Percentiles rank a stretch among this genome's conserved stretches.
phyloP scores from a whole-genome alignment of 108 stramenopile genomes.

The Ochromonas danica region DNA sequence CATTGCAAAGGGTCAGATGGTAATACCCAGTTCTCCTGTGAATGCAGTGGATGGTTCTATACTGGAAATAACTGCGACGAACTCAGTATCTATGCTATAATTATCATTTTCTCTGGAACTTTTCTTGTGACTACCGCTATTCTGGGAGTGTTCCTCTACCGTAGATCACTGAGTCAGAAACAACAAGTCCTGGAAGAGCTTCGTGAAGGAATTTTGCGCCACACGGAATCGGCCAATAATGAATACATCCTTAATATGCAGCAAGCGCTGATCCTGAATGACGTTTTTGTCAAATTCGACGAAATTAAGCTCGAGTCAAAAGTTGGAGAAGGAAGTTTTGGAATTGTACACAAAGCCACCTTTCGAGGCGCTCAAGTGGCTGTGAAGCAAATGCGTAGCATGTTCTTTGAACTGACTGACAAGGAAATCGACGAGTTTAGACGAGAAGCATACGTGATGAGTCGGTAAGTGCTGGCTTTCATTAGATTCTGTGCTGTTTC shows the following conservation, averaged over 20 bases:
- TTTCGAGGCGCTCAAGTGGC: constrained; percentile 35
- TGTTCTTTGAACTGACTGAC: constrained; percentile 32
- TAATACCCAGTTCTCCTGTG: neutral
- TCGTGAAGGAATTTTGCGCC: neutral
- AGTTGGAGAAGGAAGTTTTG: constrained; percentile 30
- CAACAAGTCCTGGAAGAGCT: constrained; percentile 9
- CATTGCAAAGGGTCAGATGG: neutral
- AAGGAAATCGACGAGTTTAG: constrained; percentile 35
- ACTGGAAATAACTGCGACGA: neutral
- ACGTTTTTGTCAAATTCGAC: constrained; percentile 34
- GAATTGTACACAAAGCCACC: constrained; percentile 29
- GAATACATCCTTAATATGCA: constrained; percentile 29
- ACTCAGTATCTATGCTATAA: neutral
- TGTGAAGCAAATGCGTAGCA: constrained; percentile 29
- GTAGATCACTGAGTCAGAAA: neutral
- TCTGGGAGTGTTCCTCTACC: neutral
- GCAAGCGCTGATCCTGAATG: constrained; percentile 26
- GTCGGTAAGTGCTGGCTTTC: neutral
- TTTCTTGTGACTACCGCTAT: neutral
- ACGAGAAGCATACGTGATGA: constrained; percentile 31
- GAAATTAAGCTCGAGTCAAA: constrained; percentile 10
- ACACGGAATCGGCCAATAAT: neutral
- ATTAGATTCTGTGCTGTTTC: neutral
- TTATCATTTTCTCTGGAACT: neutral
- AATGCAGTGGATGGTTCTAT: constrained; percentile 2